Conservation (phyloP, 768 basidiomycete species). For the Asterophora parasitica region DNA sequence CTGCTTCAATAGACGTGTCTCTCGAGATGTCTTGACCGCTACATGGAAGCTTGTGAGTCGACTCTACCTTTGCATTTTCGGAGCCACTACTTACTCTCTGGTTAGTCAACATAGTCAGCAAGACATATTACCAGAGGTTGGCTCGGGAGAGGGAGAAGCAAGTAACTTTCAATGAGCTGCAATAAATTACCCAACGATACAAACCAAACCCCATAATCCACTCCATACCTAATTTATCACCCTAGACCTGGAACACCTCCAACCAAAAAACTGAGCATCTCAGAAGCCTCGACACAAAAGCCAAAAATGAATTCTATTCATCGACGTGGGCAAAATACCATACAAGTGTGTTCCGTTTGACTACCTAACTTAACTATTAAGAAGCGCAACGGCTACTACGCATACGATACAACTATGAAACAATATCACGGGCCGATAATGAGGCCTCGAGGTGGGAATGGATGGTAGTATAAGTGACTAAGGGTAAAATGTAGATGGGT, state of each 20-base stretch:
- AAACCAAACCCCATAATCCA: background rate
- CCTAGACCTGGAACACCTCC: background rate
- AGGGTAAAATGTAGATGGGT: background rate
- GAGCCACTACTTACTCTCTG: slow-evolving; percentile 1
- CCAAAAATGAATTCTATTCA: slow-evolving; percentile 3
- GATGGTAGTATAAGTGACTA: slow-evolving; percentile 8
- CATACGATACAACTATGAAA: slow-evolving; percentile 15
- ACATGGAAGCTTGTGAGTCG: slow-evolving; percentile 78
- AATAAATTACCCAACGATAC: background rate
- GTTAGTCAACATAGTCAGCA: slow-evolving; percentile 74
- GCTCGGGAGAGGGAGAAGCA: slow-evolving; percentile 33
- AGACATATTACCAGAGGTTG: slow-evolving; percentile 59
- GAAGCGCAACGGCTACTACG: slow-evolving; percentile 6
- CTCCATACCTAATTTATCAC: background rate
- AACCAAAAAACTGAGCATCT: background rate
- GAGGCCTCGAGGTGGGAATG: background rate
- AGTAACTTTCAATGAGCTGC: background rate
- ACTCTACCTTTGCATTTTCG: slow-evolving; percentile 1
- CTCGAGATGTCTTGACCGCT: slow-evolving; percentile 71
- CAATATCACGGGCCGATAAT: slow-evolving; percentile 2
- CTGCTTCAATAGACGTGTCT: slow-evolving; percentile 65
- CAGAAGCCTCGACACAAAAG: background rate
- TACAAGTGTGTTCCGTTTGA: background rate
- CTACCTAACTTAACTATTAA: slow-evolving; percentile 21
- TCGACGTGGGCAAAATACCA: background rate